phyloP scores from a whole-genome alignment of 2,329 filamentous ascomycete genomes.

The Penicillium vulpinum region DNA sequence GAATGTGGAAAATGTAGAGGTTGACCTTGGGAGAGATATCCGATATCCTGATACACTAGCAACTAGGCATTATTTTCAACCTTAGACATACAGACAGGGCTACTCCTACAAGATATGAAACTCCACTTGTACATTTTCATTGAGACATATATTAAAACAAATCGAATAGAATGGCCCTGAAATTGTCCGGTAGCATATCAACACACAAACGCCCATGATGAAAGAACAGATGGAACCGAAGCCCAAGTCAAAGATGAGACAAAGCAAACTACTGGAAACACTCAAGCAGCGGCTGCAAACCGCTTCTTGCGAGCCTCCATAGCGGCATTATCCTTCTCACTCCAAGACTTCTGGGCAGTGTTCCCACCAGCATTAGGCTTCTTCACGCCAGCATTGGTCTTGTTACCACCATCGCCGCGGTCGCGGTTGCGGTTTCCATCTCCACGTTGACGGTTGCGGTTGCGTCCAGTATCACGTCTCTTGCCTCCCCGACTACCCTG shows the following conservation, averaged over 20 bases:
- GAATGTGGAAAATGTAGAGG: neutral
- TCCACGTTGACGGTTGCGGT: conserved; percentile 30
- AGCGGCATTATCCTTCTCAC: conserved; percentile 45
- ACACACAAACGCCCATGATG: conserved; percentile 28
- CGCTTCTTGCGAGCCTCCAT: conserved; percentile 52
- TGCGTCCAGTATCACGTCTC: conserved; percentile 40
- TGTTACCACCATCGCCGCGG: conserved; percentile 17
- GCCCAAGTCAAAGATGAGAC: neutral
- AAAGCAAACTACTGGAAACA: neutral
- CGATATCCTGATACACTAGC: neutral
- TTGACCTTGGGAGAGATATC: neutral
- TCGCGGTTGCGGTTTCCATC: conserved; percentile 27
- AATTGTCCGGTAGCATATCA: conserved; percentile 19
- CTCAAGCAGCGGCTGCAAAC: conserved; percentile 40
- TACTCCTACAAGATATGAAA: neutral
- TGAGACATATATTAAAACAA: conserved; percentile 12
- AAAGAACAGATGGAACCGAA: conserved; percentile 5
- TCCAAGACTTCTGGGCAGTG: conserved; percentile 24
- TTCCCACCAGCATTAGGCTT: conserved; percentile 21
- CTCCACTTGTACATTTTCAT: neutral
- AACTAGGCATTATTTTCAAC: too few species aligned
- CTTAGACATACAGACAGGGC: neutral
- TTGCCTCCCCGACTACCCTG: conserved; percentile 45
- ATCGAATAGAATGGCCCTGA: conserved; percentile 17
- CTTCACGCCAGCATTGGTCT: conserved; percentile 15